Conservation (phyloP, 208 protist genomes). For the Acanthamoeba sp. region DNA sequence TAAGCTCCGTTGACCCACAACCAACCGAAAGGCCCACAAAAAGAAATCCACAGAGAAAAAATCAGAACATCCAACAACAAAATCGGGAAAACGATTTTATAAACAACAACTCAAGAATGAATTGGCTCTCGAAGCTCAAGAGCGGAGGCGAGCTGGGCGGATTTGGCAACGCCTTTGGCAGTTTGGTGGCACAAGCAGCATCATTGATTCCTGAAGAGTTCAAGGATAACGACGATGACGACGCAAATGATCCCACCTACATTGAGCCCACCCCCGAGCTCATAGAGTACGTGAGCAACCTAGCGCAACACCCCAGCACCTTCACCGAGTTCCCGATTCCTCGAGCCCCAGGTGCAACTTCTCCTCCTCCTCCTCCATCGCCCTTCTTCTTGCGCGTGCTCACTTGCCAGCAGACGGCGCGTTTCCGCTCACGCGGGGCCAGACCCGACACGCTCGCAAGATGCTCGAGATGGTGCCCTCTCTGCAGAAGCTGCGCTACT, state of each 20-base stretch:
- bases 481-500: constrained; percentile 56
- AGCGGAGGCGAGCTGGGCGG: background rate
- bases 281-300: constrained; percentile 36
- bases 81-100: background rate
- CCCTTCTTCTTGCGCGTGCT: background rate
- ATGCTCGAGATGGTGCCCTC: constrained; percentile 30
- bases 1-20: too few species aligned
- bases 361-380: too few species aligned
- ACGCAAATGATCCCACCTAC: constrained; percentile 19
- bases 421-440: background rate
- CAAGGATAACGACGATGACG: constrained; percentile 35
- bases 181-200: background rate
- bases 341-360: background rate
- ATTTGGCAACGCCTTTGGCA: background rate
- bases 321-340: constrained; percentile 59
- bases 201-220: constrained; percentile 25
- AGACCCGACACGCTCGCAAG: background rate
- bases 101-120: background rate
- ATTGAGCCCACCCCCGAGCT: constrained; percentile 17
- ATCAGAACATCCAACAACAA: background rate
- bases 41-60: background rate
- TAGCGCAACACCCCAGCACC: constrained; percentile 38
- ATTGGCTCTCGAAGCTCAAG: constrained; percentile 41
- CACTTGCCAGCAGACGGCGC: background rate
- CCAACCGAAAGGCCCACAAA: too few species aligned